phyloP scores from a whole-genome alignment of 1,284 basidiomycete genomes.

The Hemileia vastatrix region DNA sequence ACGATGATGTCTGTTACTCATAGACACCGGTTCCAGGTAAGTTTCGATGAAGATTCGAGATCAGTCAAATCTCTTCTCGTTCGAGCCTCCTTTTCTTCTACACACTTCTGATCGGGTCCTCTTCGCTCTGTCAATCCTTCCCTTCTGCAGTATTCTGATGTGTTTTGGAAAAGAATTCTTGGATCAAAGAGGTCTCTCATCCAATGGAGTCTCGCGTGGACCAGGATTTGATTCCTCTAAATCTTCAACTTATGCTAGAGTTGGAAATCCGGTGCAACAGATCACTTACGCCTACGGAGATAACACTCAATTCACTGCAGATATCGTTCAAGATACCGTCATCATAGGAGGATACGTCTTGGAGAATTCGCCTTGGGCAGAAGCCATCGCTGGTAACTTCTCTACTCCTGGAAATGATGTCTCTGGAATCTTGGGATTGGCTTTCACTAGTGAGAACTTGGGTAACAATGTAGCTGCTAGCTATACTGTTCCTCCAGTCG shows the following conservation, averaged over 20 bases:
- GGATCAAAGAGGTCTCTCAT: neutral
- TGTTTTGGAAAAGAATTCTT: neutral
- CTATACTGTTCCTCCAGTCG: neutral
- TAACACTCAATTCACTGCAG: neutral
- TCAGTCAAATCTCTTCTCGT: too few species aligned
- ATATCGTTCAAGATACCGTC: neutral
- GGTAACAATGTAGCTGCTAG: neutral
- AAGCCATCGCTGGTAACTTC: neutral
- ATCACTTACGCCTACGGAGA: neutral
- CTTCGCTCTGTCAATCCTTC: too few species aligned
- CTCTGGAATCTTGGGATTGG: neutral
- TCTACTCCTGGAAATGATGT: neutral
- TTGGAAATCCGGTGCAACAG: neutral
- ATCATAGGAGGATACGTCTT: neutral
- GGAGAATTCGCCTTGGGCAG: neutral
- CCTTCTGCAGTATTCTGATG: too few species aligned
- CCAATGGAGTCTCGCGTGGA: neutral
- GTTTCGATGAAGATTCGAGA: too few species aligned
- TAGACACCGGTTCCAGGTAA: too few species aligned
- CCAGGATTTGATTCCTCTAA: neutral
- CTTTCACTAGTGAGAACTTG: neutral
- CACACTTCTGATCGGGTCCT: too few species aligned
- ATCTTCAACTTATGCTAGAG: neutral
- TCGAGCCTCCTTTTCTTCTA: too few species aligned
- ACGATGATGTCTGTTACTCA: too few species aligned